Conservation (phyloP, 441 rosid genomes). For the Syzygium malaccense region DNA sequence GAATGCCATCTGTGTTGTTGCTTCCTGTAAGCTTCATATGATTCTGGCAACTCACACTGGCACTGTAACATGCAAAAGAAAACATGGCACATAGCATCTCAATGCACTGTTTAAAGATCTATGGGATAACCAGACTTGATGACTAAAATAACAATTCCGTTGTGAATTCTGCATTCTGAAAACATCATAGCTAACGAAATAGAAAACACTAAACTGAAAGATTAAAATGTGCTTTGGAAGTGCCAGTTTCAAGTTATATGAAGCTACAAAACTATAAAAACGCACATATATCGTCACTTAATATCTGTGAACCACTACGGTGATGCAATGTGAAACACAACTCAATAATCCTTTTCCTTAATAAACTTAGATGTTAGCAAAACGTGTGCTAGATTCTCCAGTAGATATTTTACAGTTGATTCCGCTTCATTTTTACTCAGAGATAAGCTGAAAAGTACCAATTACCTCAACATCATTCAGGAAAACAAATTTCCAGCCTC, state of each 20-base stretch:
- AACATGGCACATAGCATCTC: not conserved
- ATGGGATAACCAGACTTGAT: not conserved
- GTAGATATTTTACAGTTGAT: not conserved
- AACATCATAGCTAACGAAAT: not conserved
- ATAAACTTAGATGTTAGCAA: not conserved
- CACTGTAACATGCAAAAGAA: conserved; percentile 39
- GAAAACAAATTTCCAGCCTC: conserved; percentile 84
- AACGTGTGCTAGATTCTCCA: not conserved
- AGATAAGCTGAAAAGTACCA: not conserved
- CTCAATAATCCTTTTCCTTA: not conserved
- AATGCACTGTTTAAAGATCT: not conserved
- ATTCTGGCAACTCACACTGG: conserved; percentile 90
- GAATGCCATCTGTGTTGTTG: conserved; percentile 99
- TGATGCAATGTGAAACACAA: not conserved
- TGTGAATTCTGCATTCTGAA: not conserved
- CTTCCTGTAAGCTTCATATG: conserved; percentile 92
- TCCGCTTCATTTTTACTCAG: not conserved
- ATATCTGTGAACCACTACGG: not conserved
- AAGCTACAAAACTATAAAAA: not conserved
- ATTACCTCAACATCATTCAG: conserved; percentile 86
- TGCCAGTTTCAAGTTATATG: not conserved
- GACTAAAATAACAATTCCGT: not conserved
- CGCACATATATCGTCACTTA: not conserved
- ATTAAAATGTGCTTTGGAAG: not conserved
- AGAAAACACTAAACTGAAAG: not conserved